Conservation (phyloP, 1,284 basidiomycete genomes). For the Ceratorhiza oryzae-sativae region DNA sequence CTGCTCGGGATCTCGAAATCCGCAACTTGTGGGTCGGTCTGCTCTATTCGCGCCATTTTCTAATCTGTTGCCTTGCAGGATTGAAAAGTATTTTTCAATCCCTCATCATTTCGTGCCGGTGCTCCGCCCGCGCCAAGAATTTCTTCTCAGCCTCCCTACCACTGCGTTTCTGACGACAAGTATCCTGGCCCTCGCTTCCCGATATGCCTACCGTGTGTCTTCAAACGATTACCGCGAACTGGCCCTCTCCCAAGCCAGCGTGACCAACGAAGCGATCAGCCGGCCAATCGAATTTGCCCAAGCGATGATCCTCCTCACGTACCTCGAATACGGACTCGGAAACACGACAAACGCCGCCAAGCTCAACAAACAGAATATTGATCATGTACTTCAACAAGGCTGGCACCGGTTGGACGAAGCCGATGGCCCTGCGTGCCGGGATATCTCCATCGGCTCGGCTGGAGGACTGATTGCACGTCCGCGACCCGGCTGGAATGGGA, state of each 20-base stretch:
- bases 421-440: constrained; percentile 18
- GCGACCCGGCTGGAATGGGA: constrained; percentile 7
- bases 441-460: constrained; percentile 16
- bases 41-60: not conserved
- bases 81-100: constrained; percentile 40
- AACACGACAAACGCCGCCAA: constrained; percentile 33
- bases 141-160: constrained; percentile 27
- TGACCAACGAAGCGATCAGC: constrained; percentile 12
- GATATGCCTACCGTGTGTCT: constrained; percentile 22
- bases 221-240: constrained; percentile 38
- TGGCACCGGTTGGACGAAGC: constrained; percentile 37
- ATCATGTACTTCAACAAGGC: constrained; percentile 18
- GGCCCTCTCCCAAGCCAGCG: constrained; percentile 29
- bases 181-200: constrained; percentile 35
- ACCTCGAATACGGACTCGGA: constrained; percentile 39
- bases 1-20: constrained; percentile 22
- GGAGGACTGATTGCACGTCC: constrained; percentile 12
- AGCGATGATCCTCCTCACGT: constrained; percentile 36
- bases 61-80: constrained; percentile 7
- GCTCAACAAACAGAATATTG: constrained; percentile 24
- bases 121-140: constrained; percentile 27
- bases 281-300: constrained; percentile 37
- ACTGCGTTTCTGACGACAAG: constrained; percentile 31
- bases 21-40: constrained; percentile 11
- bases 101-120: constrained; percentile 39